Base-by-base conservation (phyloP, 129 eudicot species). In the Flaveria robusta region DNA sequence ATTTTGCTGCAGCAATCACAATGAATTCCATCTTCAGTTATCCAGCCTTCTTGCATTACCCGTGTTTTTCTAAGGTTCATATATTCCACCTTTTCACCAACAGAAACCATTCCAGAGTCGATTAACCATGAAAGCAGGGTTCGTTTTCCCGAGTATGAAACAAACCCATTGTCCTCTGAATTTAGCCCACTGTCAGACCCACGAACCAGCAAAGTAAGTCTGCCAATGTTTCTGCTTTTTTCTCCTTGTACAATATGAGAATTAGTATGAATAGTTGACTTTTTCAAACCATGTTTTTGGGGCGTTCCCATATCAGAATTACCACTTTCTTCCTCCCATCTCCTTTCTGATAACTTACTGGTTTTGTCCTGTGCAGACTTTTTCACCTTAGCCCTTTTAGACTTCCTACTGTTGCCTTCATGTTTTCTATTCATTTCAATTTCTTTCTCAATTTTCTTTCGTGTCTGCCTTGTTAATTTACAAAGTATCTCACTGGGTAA, bases 1-100 rank as follows among this genome's bases (percentile, higher is more conserved):
- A 87, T 78, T 83, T 93, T 93, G 76, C 97, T 93, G 76, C 98
- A 93, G 69, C 98, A 93, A 77, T 87, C 88, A 84, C 98, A 93
- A 50, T 85, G 97, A 68, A 93, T 84, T 10, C 98, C 98, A 14
- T 93, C 98, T 80, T 84, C 86, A 5, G 98, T 90, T 68, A 93
- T 84, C 95, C 97, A 93, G 31, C 98, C 98, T 79, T 90, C 96
- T 70, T 88, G 87, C 95, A 90, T 88, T n/a, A 85, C 88, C 42
- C 86, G 84, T 63, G 91, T 86, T 84, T 88, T 82, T 72, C 83
- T 87, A 54, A 90, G 90, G 79, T 90, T 93, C 96, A 85, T 85
- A 78, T 93, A 93, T 66, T 87, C 91, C 77, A 93, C 96, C 42
- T 88, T 90, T 60, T 93, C 89, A 59, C 97, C 86, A 63, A 83